These are phyloP conservation scores for Piper longum DNA, from an alignment of 164 flowering plant species.

Conservation along the genomic window DNA sequence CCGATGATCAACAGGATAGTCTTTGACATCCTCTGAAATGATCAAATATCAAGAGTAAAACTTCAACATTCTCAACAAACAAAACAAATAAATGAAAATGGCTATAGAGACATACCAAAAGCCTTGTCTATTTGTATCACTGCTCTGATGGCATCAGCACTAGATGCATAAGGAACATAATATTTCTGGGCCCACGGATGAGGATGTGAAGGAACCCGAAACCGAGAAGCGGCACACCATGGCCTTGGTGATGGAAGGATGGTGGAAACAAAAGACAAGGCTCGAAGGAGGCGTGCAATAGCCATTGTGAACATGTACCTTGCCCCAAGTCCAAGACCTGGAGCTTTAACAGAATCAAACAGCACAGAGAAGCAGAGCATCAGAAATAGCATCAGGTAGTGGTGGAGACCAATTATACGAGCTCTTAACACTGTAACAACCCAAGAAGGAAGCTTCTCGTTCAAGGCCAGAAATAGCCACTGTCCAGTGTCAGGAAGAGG, in stretches of 20 bases:
- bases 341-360: slow-evolving; percentile 79
- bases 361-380: slow-evolving; percentile 90
- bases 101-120: too few relatives aligned
- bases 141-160: slow-evolving; percentile 47
- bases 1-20: slow-evolving; percentile 33
- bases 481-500: slow-evolving; percentile 99
- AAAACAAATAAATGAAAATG: too few relatives aligned
- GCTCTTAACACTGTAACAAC: slow-evolving; percentile 75
- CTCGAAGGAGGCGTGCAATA: slow-evolving; percentile 78
- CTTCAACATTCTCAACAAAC: too few relatives aligned
- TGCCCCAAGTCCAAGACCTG: slow-evolving; percentile 95
- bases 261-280: slow-evolving; percentile 74
- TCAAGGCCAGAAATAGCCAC: slow-evolving; percentile 77
- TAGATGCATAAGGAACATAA: slow-evolving; percentile 70
- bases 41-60: neutral
- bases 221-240: slow-evolving; percentile 83
- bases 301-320: slow-evolving; percentile 98
- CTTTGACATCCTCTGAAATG: slow-evolving; percentile 33
- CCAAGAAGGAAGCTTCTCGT: slow-evolving; percentile 69
- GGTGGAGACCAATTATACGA: slow-evolving; percentile 74
- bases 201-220: slow-evolving; percentile 55
- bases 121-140: too few relatives aligned
- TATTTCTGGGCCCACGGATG: slow-evolving; percentile 91
- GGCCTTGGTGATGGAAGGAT: slow-evolving; percentile 89
- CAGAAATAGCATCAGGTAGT: slow-evolving; percentile 80